These are phyloP conservation scores for Nyssa sinensis DNA, from an alignment of 148 eudicot genomes.

Conservation along the genomic window DNA sequence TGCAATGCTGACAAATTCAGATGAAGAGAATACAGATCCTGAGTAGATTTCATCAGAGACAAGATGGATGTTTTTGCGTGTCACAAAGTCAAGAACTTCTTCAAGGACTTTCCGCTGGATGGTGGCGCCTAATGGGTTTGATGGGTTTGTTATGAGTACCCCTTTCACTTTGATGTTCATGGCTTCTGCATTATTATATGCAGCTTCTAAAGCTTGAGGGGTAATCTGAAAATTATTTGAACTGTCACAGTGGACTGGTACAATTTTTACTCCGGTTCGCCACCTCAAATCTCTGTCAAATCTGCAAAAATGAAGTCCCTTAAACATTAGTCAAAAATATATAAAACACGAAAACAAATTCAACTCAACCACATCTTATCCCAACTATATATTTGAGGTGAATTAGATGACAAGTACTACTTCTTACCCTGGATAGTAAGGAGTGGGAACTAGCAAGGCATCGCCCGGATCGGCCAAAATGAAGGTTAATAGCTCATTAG, in stretches of 20 bases:
- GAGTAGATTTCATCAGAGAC: conserved; percentile 94
- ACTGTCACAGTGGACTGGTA: conserved; percentile 76
- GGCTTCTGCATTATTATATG: conserved; percentile 50
- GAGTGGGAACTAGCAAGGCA: conserved; percentile 87
- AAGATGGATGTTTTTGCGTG: conserved; percentile 66
- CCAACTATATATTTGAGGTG: too few species aligned
- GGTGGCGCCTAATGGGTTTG: conserved; percentile 81
- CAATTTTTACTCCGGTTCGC: conserved; percentile 85
- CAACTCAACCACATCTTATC: too few species aligned
- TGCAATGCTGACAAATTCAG: conserved; percentile 71
- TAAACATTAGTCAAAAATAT: neutral
- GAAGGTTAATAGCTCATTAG: conserved; percentile 87
- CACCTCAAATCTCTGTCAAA: conserved; percentile 91
- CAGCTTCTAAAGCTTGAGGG: conserved; percentile 63
- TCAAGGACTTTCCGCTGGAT: conserved; percentile 43
- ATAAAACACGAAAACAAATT: too few species aligned
- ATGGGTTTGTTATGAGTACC: conserved; percentile 82
- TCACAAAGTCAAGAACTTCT: conserved; percentile 54
- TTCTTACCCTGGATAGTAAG: conserved; percentile 91
- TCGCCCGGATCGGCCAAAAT: conserved; percentile 84
- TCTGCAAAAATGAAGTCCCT: conserved; percentile 32
- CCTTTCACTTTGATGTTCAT: conserved; percentile 57
- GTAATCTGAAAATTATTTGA: conserved; percentile 81
- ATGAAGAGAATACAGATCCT: conserved; percentile 62
- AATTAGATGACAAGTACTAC: neutral